Percentiles rank a stretch among this genome's conserved stretches.
Evolutionary conservation across 805 yeast genomes (phyloP).

Genomic region (Cyberlindnera mrakii): DNA sequence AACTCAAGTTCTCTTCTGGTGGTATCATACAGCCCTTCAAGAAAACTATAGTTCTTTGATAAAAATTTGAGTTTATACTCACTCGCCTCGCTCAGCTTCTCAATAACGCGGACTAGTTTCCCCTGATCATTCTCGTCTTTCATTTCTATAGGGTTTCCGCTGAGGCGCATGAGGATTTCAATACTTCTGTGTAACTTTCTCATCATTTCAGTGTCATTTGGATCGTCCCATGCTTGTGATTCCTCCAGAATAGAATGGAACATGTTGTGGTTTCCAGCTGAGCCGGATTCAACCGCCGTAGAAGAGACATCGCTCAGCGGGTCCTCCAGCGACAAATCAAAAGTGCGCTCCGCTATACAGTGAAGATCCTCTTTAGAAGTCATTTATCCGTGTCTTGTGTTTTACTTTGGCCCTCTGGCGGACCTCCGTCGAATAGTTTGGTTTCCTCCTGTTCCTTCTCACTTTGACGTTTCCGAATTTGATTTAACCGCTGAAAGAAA

Average conservation of each 20-base stretch:
- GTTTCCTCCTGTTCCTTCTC: no score
- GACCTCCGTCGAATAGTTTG: no score
- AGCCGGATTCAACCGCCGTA: slow-evolving; percentile 7
- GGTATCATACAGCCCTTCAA: slow-evolving; percentile 16
- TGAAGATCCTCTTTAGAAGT: slow-evolving; percentile 11
- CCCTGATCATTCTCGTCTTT: not conserved
- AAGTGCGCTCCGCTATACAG: slow-evolving; percentile 16
- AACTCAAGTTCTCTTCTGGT: slow-evolving; percentile 7
- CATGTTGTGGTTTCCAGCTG: not conserved
- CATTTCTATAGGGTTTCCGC: slow-evolving; percentile 8
- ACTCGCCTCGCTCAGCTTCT: slow-evolving; percentile 13
- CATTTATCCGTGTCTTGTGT: not conserved
- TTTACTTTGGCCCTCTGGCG: no score
- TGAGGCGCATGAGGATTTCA: slow-evolving; percentile 6
- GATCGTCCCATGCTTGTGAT: not conserved
- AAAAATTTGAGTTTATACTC: slow-evolving; percentile 15
- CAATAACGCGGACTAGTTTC: slow-evolving; percentile 5
- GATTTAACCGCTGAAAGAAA: no score
- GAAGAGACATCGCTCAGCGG: slow-evolving; percentile 6
- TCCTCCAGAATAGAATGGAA: not conserved
- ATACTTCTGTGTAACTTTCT: slow-evolving; percentile 1
- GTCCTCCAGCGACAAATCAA: slow-evolving; percentile 18
- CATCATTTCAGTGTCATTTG: not conserved
- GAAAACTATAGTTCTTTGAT: slow-evolving; percentile 19
- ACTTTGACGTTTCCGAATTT: no score